phyloP scores from a whole-genome alignment of 2,329 filamentous ascomycete genomes.

The Colletotrichum agaves region DNA sequence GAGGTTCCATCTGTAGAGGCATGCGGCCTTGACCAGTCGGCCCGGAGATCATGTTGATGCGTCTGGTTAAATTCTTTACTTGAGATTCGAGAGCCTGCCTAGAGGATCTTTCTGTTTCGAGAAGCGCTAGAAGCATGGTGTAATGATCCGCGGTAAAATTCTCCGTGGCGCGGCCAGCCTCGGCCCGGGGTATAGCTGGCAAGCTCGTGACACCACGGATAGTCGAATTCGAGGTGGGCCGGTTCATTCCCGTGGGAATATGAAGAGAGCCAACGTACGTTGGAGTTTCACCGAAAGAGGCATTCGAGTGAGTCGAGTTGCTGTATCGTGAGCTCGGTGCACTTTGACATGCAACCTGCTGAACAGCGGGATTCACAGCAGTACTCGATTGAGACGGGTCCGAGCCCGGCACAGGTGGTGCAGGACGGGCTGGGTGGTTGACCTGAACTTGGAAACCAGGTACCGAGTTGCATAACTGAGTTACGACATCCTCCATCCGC shows the following conservation, averaged over 20 bases:
- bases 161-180: constrained; percentile 34
- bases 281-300: constrained; percentile 59
- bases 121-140: constrained; percentile 59
- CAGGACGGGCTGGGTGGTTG: constrained; percentile 42
- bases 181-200: constrained; percentile 51
- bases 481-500: constrained; percentile 64
- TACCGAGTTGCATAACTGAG: constrained; percentile 59
- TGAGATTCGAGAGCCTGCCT: constrained; percentile 66
- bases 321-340: constrained; percentile 45
- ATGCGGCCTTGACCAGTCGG: constrained; percentile 26
- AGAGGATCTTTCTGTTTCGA: constrained; percentile 67
- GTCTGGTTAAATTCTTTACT: constrained; percentile 63
- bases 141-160: constrained; percentile 59
- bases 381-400: constrained; percentile 42
- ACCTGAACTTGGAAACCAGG: constrained; percentile 52
- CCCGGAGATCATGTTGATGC: constrained; percentile 57
- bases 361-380: constrained; percentile 45
- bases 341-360: constrained; percentile 43
- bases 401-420: constrained; percentile 41
- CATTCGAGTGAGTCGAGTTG: constrained; percentile 53
- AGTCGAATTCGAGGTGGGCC: constrained; percentile 58
- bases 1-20: constrained; percentile 43
- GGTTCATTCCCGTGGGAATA: constrained; percentile 45
- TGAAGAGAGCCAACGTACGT: constrained; percentile 57
- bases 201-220: constrained; percentile 60